Conservation (phyloP, 108 stramenopile genomes). For the Aurantiochytrium sp. region DNA sequence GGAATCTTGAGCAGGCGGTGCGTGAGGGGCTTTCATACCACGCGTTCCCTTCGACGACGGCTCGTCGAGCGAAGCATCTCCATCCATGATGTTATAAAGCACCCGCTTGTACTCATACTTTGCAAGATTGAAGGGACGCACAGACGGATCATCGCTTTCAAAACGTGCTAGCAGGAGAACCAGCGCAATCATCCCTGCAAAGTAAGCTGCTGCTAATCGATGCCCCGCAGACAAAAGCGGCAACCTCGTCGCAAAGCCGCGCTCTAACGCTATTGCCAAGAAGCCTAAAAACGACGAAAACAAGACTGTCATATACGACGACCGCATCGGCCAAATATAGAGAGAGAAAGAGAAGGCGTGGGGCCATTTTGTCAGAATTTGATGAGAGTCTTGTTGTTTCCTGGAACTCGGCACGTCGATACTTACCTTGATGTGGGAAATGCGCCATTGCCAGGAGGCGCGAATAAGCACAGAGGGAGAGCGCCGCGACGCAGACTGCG, state of each 20-base stretch:
- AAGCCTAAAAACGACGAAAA: not conserved
- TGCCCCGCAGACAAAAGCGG: not conserved
- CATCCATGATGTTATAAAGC: not conserved
- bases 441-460: not conserved
- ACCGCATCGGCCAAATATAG: no score
- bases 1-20: not conserved
- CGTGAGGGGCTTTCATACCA: no score
- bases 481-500: not conserved
- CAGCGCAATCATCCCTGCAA: not conserved
- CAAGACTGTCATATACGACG: not conserved
- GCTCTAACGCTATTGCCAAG: not conserved
- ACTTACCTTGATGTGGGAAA: not conserved
- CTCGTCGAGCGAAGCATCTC: not conserved
- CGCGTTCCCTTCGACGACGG: no score
- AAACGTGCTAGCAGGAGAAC: not conserved
- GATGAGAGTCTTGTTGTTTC: no score
- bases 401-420: not conserved
- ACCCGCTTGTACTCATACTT: not conserved
- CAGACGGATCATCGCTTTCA: not conserved
- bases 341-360: no score
- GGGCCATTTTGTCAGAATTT: no score
- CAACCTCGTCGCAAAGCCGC: not conserved
- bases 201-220: not conserved
- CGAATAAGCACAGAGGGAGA: not conserved
- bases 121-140: not conserved